Percentiles rank a stretch among this genome's conserved stretches.
phyloP scores from a whole-genome alignment of 1,139 yeast genomes.

The Magnusiomyces fungicola region DNA sequence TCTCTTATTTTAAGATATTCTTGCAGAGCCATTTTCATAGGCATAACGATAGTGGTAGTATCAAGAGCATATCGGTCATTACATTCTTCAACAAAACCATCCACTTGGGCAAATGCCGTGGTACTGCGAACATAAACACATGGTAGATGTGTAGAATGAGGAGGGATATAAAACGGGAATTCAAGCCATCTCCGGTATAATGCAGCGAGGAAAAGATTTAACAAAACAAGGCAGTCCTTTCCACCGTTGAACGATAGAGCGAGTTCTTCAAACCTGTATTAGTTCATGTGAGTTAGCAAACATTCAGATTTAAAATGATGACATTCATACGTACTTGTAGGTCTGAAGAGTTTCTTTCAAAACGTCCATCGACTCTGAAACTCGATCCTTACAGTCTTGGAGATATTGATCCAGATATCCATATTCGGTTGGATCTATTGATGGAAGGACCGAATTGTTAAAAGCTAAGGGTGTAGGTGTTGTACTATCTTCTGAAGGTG shows the following conservation, averaged over 20 bases:
- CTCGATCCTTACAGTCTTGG: slow-evolving; percentile 27
- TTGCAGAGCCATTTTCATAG: slow-evolving; percentile 59
- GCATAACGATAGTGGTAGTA: slow-evolving; percentile 30
- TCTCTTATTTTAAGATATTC: slow-evolving; percentile 39
- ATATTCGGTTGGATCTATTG: neutral
- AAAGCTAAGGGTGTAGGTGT: too few species aligned
- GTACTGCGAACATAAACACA: slow-evolving; percentile 68
- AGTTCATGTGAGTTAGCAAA: neutral
- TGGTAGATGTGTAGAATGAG: slow-evolving; percentile 25
- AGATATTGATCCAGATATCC: neutral
- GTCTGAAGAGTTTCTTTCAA: slow-evolving; percentile 30
- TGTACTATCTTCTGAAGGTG: neutral
- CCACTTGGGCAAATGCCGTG: slow-evolving; percentile 57
- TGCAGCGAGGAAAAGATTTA: slow-evolving; percentile 56
- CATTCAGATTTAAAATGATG: neutral
- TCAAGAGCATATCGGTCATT: slow-evolving; percentile 29
- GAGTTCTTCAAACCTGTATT: slow-evolving; percentile 41
- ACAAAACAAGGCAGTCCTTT: slow-evolving; percentile 81
- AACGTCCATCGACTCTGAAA: slow-evolving; percentile 29
- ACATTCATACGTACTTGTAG: slow-evolving; percentile 23
- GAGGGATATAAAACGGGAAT: slow-evolving; percentile 8
- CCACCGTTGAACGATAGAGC: slow-evolving; percentile 87
- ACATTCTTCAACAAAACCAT: slow-evolving; percentile 35
- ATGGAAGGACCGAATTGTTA: too few species aligned
- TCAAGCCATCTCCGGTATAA: slow-evolving; percentile 36